Evolutionary conservation across 352 stramenopile genomes (phyloP), one percentile per base, ranked within the genome.

Genomic region (Phytophthora pseudosyringae): DNA sequence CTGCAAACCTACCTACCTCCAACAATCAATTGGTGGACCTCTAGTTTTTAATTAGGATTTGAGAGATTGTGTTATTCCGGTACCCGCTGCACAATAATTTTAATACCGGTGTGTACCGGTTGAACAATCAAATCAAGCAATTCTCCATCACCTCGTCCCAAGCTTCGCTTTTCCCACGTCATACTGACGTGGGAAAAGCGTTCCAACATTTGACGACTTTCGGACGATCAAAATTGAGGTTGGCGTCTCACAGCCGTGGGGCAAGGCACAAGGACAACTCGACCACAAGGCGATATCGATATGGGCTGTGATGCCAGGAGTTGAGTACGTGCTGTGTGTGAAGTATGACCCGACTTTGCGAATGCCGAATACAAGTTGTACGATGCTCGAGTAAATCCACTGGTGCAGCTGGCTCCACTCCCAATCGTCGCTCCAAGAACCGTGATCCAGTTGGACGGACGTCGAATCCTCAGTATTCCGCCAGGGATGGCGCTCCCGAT

Each of bases 301-400:
- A 54, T 78, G 57, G 72, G 48, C 64, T 50, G 51, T 52, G 45
- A 75, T 73, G 68, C 64, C 73, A 62, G 69, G 72, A 64, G 69
- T 81, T 28, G 68, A 81, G 64, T 75, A 78, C 54, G 65, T 73
- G 49, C 55, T 79, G 60, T 75, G 72, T 70, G 59, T 76, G 35
- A 76, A 76, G 48, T 75, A 71, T 21, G 60, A 76, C 31, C 32
- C 41, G 52, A 80, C 56, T 80, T 70, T 69, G 28, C 41, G 52
- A 75, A 77, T 64, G 64, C 68, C 45, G 59, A 77, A 66, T 72
- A 73, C 56, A 80, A 77, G 60, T 48, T 80, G 61, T 80, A 77
- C 64, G 72, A 76, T 62, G 52, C 31, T 72, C 72, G 60, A 61
- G 64, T 45, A 51, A 62, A 64, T 59, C 67, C 67, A 32, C 63